phyloP scores from a whole-genome alignment of 1,139 yeast species.

The Yamadazyma oceani region DNA sequence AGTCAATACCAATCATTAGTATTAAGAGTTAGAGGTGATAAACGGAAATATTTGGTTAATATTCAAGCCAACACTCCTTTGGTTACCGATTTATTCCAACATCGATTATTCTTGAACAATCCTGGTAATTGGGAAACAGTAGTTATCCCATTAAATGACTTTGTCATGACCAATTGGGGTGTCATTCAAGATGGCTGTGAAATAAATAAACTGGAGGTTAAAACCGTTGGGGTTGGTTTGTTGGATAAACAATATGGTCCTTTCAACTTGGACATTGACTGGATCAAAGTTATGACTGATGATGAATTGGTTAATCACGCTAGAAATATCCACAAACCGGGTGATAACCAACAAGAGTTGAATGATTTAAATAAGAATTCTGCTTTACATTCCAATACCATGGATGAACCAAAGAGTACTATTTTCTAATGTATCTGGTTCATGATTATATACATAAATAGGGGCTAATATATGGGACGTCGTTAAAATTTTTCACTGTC shows the following conservation, averaged over 20 bases:
- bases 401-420: slow-evolving; percentile 35
- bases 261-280: slow-evolving; percentile 65
- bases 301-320: slow-evolving; percentile 42
- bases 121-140: slow-evolving; percentile 89
- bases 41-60: slow-evolving; percentile 74
- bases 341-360: slow-evolving; percentile 8
- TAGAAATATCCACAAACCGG: slow-evolving; percentile 21
- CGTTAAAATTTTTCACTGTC: background rate
- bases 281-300: slow-evolving; percentile 70
- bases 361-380: slow-evolving; percentile 20
- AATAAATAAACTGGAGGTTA: slow-evolving; percentile 63
- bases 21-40: slow-evolving; percentile 71
- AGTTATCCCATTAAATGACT: slow-evolving; percentile 71
- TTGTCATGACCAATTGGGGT: slow-evolving; percentile 84
- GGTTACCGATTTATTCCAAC: slow-evolving; percentile 80
- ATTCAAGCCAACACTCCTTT: slow-evolving; percentile 79
- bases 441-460: background rate
- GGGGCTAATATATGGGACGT: background rate
- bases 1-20: slow-evolving; percentile 56
- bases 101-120: slow-evolving; percentile 67
- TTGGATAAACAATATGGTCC: slow-evolving; percentile 82
- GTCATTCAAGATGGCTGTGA: slow-evolving; percentile 66
- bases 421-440: slow-evolving; percentile 21
- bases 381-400: slow-evolving; percentile 21
- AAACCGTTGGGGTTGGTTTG: slow-evolving; percentile 77